Base-by-base conservation (phyloP, 768 basidiomycete genomes). In the Russula sp. region DNA sequence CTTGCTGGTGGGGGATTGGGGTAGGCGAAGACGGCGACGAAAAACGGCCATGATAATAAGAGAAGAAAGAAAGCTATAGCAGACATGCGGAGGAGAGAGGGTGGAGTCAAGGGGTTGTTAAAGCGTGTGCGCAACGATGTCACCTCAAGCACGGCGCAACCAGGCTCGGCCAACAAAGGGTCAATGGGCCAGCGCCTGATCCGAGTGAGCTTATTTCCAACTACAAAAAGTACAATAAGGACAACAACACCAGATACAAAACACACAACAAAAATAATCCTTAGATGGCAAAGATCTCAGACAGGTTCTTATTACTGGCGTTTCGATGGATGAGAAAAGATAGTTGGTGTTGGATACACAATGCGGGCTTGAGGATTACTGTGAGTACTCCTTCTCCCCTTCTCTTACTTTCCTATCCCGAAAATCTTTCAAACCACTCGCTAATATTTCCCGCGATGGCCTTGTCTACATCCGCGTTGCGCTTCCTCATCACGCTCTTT, bases 1-100 rank as follows among this genome's bases (percentile, higher is more conserved):
- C 53, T 64, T 43, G 69, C 64, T n/a, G 68, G 47, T 18, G 38
- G 25, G 9, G 18, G 13, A 14, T 45, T 48, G 8, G 58, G 57
- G 25, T 41, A 25, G 2, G 65, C 34, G 29, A 65, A 56, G 22
- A 66, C 65, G 14, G 57, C 57, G 42, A 65, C 57, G 38, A 74
- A 60, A 8, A 68, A 50, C 2, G 72, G 70, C 47, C 71, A 65
- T 52, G 71, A 73, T 56, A 76, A 62, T 45, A 76, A 62, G 45
- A 77, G 68, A 49, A 75, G 61, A 25, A 73, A 52, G 20, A 76
- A 61, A 9, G 66, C 13, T 13, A 55, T 46, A 49, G 68, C 45
- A 56, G 68, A 67, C 73, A 74, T 74, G 54, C 66, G 68, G 61
- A 16, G 56, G 42, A 41, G 61, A 49, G 32, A 43, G 46, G 48